Base-by-base conservation (phyloP, 192 early-diverging fungal species). In the Coemansia pectinata region DNA sequence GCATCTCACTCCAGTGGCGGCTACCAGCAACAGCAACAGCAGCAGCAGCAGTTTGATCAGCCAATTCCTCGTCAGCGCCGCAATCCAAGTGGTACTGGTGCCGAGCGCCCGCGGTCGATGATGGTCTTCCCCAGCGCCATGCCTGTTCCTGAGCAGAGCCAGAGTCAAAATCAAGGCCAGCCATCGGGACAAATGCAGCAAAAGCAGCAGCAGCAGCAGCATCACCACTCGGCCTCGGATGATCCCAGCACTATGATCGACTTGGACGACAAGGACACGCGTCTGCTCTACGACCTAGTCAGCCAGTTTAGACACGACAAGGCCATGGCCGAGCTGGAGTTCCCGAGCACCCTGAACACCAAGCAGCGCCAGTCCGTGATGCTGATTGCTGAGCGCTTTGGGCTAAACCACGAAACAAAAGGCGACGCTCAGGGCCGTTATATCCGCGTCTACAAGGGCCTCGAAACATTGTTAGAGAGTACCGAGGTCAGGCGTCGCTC, bases 241-340 rank as follows among this genome's bases (percentile, higher is more conserved):
- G 55, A 66, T 9, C 39, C 52, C 40, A 62, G 69, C 41, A 63
- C 66, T 29, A 47, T 78, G 74, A 84, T 93, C 59, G 89, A 93
- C 62, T 73, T 93, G 59, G 91, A 91, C 66, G 88, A 93, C 77
- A 79, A 86, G 19, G 87, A 87, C 58, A 91, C 90, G 10, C 79
- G 91, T 33, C 81, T 86, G 47, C 85, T 91, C 45, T 93, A 93
- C 74, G 90, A 91, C 39, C 85, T 88, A 60, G 73, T 93, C 62
- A 85, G 90, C 53, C 84, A 88, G 44, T 93, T 93, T 71, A 86
- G 90, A 73, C 87, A 89, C 71, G 88, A 91, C 71, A 85, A 88
- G 41, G 75, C 80, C 4, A 76, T 88, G 41, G 88, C 87, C 12
- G 88, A 90, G 71, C 85, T 93, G 48, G 84, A 87, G 60, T 90